phyloP scores from a whole-genome alignment of 495 filamentous ascomycete species.

The Delitschia confertaspora region DNA sequence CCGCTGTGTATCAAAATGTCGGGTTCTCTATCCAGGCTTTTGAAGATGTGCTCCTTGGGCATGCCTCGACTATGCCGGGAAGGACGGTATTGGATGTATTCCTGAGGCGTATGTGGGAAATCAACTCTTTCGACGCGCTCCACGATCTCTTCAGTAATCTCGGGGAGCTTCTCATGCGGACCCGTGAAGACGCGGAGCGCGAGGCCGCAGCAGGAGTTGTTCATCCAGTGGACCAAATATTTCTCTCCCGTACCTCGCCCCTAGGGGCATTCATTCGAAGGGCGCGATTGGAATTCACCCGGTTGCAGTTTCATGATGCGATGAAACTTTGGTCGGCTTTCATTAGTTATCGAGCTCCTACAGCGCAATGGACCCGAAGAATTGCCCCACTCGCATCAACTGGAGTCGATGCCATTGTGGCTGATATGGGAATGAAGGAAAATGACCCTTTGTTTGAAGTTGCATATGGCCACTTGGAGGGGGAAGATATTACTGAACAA shows the following conservation, averaged over 20 bases:
- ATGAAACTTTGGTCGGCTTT: constrained; percentile 72
- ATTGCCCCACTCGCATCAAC: constrained; percentile 54
- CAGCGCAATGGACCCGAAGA: constrained; percentile 61
- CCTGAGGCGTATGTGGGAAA: constrained; percentile 71
- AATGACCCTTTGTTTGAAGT: constrained; percentile 24
- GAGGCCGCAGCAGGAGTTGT: not conserved
- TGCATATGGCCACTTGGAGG: constrained; percentile 54
- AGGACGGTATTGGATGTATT: constrained; percentile 78
- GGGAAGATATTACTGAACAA: constrained; percentile 26
- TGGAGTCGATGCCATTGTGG: constrained; percentile 60
- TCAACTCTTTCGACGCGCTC: constrained; percentile 46
- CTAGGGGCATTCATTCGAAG: constrained; percentile 77
- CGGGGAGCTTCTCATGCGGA: constrained; percentile 4
- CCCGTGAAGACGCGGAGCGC: not conserved
- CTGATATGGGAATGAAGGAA: constrained; percentile 33
- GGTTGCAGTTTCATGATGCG: constrained; percentile 68
- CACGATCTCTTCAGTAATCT: constrained; percentile 16
- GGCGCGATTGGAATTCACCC: constrained; percentile 67
- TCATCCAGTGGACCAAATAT: constrained; percentile 3
- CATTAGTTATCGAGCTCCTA: constrained; percentile 67
- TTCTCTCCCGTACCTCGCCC: constrained; percentile 56
- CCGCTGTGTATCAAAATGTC: constrained; percentile 18
- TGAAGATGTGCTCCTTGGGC: constrained; percentile 50
- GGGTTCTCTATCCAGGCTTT: constrained; percentile 55
- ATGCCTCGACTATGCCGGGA: constrained; percentile 62